Percentiles rank a stretch among this genome's conserved stretches.
Conservation (phyloP, 306 rosid species). For the Casuarina glauca region DNA sequence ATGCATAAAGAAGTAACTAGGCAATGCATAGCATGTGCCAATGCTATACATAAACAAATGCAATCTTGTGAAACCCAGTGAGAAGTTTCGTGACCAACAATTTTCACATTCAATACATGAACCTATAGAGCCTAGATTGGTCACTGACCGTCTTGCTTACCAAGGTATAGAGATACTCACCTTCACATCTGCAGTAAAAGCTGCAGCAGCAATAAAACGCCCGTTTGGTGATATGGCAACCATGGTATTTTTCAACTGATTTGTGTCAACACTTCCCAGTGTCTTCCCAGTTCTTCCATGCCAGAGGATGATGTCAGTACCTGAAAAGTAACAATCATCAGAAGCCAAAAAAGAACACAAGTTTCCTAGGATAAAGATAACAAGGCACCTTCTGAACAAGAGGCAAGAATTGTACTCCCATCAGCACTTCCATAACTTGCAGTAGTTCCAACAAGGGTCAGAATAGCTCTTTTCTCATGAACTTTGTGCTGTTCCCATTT, state of each 20-base stretch:
- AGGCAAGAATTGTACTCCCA: conserved; percentile 84
- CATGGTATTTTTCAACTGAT: conserved; percentile 93
- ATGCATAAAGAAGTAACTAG: neutral
- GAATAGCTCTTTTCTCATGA: conserved; percentile 72
- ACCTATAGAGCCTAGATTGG: neutral
- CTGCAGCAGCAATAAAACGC: conserved; percentile 98
- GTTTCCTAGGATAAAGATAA: conserved; percentile 5
- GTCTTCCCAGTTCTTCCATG: conserved; percentile 92
- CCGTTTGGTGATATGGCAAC: conserved; percentile 94
- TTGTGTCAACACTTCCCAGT: conserved; percentile 89
- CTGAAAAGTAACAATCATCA: conserved; percentile 40
- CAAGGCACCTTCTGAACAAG: conserved; percentile 95
- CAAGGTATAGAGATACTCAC: conserved; percentile 34
- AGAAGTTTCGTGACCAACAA: neutral
- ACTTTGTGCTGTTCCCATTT: conserved; percentile 88
- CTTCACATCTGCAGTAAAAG: conserved; percentile 99
- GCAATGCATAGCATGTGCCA: neutral
- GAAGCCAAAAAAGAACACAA: conserved; percentile 26
- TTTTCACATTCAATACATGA: neutral
- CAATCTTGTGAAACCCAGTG: neutral
- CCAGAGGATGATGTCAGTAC: conserved; percentile 91
- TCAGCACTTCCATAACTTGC: conserved; percentile 93
- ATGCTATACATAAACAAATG: neutral
- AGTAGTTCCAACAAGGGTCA: conserved; percentile 71
- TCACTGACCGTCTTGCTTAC: conserved; percentile 1